phyloP scores from a whole-genome alignment of 2,329 filamentous ascomycete genomes.

The Penicillium sp. region DNA sequence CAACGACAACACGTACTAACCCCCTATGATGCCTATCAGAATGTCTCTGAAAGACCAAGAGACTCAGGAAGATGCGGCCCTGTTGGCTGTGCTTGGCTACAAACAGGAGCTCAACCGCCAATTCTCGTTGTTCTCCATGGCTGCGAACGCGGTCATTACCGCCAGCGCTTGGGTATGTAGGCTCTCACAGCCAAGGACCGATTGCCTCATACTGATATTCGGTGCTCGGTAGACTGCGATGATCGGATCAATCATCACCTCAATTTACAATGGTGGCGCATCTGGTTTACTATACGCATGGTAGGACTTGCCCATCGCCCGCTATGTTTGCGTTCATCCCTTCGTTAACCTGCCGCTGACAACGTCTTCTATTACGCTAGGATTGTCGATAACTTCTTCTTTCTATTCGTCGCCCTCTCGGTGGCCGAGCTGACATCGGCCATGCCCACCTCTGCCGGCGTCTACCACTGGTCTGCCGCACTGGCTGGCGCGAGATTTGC shows the following conservation, averaged over 20 bases:
- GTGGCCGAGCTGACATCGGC: slow-evolving; percentile 14
- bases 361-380: neutral
- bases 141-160: slow-evolving; percentile 11
- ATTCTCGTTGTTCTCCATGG: slow-evolving; percentile 13
- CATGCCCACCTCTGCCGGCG: slow-evolving; percentile 11
- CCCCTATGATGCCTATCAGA: neutral
- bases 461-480: slow-evolving; percentile 13
- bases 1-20: neutral
- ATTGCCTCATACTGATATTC: neutral
- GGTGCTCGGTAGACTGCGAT: slow-evolving; percentile 8
- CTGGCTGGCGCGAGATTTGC: slow-evolving; percentile 9
- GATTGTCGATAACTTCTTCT: slow-evolving; percentile 14
- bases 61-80: slow-evolving; percentile 8
- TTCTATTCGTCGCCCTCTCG: slow-evolving; percentile 11
- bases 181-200: neutral
- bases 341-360: neutral
- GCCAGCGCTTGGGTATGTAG: slow-evolving; percentile 10
- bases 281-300: slow-evolving; percentile 9
- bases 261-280: slow-evolving; percentile 13
- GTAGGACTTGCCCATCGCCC: neutral
- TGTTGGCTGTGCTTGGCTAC: slow-evolving; percentile 7
- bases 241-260: slow-evolving; percentile 11
- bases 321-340: neutral
- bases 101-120: slow-evolving; percentile 12
- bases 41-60: neutral